Evolutionary conservation across 2,329 filamentous ascomycete species (phyloP).

Genomic region (Akanthomyces muscarius): DNA sequence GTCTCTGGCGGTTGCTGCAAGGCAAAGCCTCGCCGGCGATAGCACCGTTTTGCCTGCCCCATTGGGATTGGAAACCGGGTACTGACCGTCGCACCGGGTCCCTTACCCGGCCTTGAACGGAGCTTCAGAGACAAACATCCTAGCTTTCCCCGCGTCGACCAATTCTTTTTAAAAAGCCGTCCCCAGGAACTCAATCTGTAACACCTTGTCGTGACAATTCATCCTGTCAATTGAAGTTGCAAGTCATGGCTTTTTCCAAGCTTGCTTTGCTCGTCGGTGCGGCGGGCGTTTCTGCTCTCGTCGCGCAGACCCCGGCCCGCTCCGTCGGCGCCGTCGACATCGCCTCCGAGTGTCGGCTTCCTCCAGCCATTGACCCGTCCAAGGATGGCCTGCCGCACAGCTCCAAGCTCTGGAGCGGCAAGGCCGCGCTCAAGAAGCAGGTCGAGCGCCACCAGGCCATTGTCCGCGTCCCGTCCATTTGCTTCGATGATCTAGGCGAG

Average conservation of each 20-base stretch:
- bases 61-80: not conserved
- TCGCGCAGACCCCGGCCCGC: not conserved
- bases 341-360: slow-evolving; percentile 29
- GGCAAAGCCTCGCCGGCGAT: not conserved
- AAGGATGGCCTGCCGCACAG: slow-evolving; percentile 32
- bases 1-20: not conserved
- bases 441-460: slow-evolving; percentile 50
- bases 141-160: slow-evolving; percentile 1
- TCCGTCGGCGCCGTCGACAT: slow-evolving; percentile 21
- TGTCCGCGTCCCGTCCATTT: slow-evolving; percentile 51
- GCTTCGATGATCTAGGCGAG: slow-evolving; percentile 52
- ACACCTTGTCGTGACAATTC: not conserved
- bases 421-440: slow-evolving; percentile 36
- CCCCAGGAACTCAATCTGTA: not conserved
- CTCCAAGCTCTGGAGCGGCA: slow-evolving; percentile 29
- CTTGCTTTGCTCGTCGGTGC: slow-evolving; percentile 15
- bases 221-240: not conserved
- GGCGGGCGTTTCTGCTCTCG: slow-evolving; percentile 3
- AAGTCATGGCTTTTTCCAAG: slow-evolving; percentile 12
- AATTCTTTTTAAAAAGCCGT: not conserved
- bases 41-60: not conserved
- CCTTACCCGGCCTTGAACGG: not conserved
- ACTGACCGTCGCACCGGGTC: not conserved
- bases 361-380: slow-evolving; percentile 30
- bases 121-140: not conserved